phyloP scores from a whole-genome alignment of 805 yeast species.

The Cyberlindnera euphorbiae region DNA sequence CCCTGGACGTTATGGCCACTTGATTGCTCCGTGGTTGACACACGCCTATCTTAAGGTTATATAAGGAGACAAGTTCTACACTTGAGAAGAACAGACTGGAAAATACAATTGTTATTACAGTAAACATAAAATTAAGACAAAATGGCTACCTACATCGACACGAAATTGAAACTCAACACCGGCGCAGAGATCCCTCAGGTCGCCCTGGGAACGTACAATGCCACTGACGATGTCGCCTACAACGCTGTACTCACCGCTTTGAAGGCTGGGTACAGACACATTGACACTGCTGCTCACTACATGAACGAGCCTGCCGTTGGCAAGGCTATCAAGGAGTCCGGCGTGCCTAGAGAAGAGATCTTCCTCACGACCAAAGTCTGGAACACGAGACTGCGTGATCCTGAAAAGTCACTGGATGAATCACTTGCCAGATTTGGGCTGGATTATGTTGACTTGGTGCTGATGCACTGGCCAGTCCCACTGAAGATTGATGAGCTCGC shows the following conservation, averaged over 20 bases:
- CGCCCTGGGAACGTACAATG: constrained; percentile 45
- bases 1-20: too few relatives aligned
- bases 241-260: constrained; percentile 14
- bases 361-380: constrained; percentile 71
- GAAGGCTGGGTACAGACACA: constrained; percentile 49
- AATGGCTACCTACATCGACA: constrained; percentile 5
- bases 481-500: not conserved
- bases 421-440: constrained; percentile 59
- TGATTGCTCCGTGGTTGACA: too few relatives aligned
- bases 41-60: too few relatives aligned
- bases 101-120: too few relatives aligned
- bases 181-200: constrained; percentile 49
- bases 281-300: constrained; percentile 57
- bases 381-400: constrained; percentile 38
- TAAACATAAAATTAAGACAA: not conserved
- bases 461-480: constrained; percentile 34
- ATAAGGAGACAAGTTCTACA: too few relatives aligned
- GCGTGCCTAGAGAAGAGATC: constrained; percentile 56
- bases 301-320: constrained; percentile 50
- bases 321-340: constrained; percentile 48
- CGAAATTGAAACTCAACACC: constrained; percentile 34
- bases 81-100: too few relatives aligned
- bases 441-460: constrained; percentile 72
- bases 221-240: constrained; percentile 29
- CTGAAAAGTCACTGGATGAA: constrained; percentile 46